These are phyloP conservation scores for Neurospora cerealis DNA, from an alignment of 495 filamentous ascomycete genomes.

Conservation along the genomic window DNA sequence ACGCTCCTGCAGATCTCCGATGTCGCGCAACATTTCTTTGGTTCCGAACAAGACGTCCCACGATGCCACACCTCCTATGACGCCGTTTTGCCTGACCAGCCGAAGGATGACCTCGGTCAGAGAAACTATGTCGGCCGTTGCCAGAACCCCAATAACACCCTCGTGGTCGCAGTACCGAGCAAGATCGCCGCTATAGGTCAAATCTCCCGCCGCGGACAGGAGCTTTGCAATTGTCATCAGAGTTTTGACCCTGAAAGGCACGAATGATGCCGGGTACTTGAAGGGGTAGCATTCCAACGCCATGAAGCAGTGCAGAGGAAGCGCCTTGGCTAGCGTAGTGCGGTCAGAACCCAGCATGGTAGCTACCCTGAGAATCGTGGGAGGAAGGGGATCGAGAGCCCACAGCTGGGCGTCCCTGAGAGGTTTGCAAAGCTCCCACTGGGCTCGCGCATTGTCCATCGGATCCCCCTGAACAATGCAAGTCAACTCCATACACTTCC, in stretches of 20 bases:
- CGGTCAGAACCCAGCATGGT: slow-evolving; percentile 15
- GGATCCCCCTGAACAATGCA: slow-evolving; percentile 1
- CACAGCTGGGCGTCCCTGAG: slow-evolving; percentile 27
- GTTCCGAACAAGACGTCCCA: slow-evolving; percentile 28
- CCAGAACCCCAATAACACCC: slow-evolving; percentile 16
- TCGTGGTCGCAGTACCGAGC: slow-evolving; percentile 11
- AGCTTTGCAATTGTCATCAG: slow-evolving; percentile 30
- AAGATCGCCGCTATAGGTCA: slow-evolving; percentile 10
- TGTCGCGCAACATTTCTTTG: slow-evolving; percentile 24
- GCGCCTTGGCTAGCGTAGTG: slow-evolving; percentile 19
- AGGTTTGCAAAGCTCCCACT: slow-evolving; percentile 27
- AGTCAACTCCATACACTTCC: slow-evolving; percentile 5
- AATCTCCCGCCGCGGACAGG: slow-evolving; percentile 20
- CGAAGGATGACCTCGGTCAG: slow-evolving; percentile 30
- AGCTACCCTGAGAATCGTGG: slow-evolving; percentile 16
- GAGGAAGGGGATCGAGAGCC: slow-evolving; percentile 30
- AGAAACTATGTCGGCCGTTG: slow-evolving; percentile 27
- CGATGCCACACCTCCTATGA: slow-evolving; percentile 19
- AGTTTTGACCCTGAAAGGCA: slow-evolving; percentile 25
- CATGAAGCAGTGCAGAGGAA: slow-evolving; percentile 29
- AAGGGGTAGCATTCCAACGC: slow-evolving; percentile 27
- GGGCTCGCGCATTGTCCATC: slow-evolving; percentile 7
- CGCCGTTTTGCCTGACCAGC: slow-evolving; percentile 22
- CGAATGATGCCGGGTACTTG: slow-evolving; percentile 28
- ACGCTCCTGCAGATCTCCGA: slow-evolving; percentile 27